Base-by-base conservation (phyloP, 345 rosid genomes). In the Cochlearia excelsa region DNA sequence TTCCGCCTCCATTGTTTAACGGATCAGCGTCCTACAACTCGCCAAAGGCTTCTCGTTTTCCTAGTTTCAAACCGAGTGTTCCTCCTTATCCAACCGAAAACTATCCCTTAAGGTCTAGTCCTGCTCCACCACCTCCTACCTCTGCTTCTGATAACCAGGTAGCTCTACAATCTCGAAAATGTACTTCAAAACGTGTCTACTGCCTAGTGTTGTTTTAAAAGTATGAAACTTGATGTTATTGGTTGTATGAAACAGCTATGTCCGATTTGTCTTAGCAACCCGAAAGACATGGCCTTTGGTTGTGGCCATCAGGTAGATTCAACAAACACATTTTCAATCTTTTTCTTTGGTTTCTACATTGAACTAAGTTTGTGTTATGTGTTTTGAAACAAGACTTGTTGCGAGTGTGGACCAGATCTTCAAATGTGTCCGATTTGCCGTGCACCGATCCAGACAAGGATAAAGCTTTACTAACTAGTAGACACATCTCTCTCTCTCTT, bases 231-330 rank as follows among this genome's bases (percentile, higher is more conserved):
- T 48, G 7, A 44, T 42, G 39, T 16, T 66, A 9, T 41, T 65
- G 58, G n/a, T 23, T 61, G 46, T 55, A 5, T 45, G 47, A 7
- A 61, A 57, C 95, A 88, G 98, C 60, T 86, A 48, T 92, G 98
- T 68, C 82, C 93, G 33, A 83, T 92, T 55, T 92, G 98, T 79
- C 79, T 88, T 8, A 74, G 65, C 58, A 78, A 83, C 58, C 57
- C 67, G 2, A 92, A 83, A 73, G 76, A 92, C 75, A 84, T 92
- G 98, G 98, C 98, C 16, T 92, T 92, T 47, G 97, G 97, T 51
- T 92, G 98, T 33, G 98, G 98, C 27, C 98, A 92, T 79, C 98
- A 92, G 95, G 98, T 91, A 77, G 59, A 61, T 26, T 37, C 33
- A 26, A 26, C 29, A 11, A 54, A 30, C 67, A 68, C 34, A 54